Evolutionary conservation across 129 eudicot species (phyloP).

Genomic region (Saussurea involucrata): DNA sequence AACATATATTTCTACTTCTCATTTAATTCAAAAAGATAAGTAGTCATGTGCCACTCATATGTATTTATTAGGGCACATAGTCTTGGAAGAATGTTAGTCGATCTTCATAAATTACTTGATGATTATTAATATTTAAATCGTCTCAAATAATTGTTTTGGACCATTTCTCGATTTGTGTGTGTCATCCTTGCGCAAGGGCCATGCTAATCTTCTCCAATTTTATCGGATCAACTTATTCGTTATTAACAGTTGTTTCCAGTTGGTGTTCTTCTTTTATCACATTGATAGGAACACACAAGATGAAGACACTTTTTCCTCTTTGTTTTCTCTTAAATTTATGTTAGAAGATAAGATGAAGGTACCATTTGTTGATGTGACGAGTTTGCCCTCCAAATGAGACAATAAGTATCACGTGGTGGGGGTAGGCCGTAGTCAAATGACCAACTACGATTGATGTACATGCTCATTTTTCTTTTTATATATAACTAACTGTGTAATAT

Average conservation of each 20-base stretch:
- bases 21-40: not conserved
- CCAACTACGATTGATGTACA: conserved; percentile 24
- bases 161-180: too few relatives aligned
- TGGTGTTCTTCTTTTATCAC: conserved; percentile 1
- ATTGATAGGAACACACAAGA: conserved; percentile 13
- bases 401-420: conserved; percentile 32
- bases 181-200: too few relatives aligned
- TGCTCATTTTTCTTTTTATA: not conserved
- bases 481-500: not conserved
- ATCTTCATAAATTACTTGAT: conserved; percentile 7
- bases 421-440: conserved; percentile 14
- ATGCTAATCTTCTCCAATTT: too few relatives aligned
- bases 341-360: conserved; percentile 27
- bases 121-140: not conserved
- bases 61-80: not conserved
- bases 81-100: not conserved
- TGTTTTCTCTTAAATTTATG: not conserved
- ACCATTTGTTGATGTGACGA: conserved; percentile 17
- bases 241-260: conserved; percentile 7
- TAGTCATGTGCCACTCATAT: not conserved
- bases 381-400: conserved; percentile 24
- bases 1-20: not conserved
- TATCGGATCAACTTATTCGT: not conserved
- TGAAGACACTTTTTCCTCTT: conserved; percentile 3
- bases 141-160: too few relatives aligned